Conservation (phyloP, 2,329 filamentous ascomycete genomes). For the Sclerotinia minor region DNA sequence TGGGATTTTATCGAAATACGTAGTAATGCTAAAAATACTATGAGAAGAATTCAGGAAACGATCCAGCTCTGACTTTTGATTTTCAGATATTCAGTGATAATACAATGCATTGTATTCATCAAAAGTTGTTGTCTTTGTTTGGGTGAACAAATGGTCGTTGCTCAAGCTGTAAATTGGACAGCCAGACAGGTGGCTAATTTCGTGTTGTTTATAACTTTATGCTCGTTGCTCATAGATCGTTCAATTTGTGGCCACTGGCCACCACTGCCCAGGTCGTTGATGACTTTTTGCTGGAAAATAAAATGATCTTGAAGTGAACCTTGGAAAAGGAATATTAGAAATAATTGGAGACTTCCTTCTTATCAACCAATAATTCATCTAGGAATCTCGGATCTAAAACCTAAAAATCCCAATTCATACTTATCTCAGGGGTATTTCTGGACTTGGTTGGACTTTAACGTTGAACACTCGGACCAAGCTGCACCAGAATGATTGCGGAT, state of each 20-base stretch:
- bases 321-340: conserved; percentile 11
- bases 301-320: conserved; percentile 5
- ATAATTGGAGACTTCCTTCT: neutral
- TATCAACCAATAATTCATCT: neutral
- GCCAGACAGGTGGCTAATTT: neutral
- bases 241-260: neutral
- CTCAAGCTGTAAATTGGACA: neutral
- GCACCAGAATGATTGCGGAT: conserved; percentile 16
- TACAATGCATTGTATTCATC: neutral
- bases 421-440: conserved; percentile 5
- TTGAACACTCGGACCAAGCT: conserved; percentile 3
- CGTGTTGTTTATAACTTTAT: neutral
- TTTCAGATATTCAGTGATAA: neutral
- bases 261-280: neutral
- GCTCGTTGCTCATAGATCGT: neutral
- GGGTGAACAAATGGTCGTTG: neutral
- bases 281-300: neutral
- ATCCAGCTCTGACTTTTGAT: neutral
- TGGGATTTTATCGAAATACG: neutral
- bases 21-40: neutral
- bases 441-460: neutral
- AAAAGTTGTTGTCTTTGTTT: neutral
- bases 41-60: neutral
- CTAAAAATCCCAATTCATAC: neutral
- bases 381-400: neutral